Percentiles rank a stretch among this genome's conserved stretches.
Evolutionary conservation across 208 protist genomes (phyloP).

Genomic region (Endotrypanum monterogeii): DNA sequence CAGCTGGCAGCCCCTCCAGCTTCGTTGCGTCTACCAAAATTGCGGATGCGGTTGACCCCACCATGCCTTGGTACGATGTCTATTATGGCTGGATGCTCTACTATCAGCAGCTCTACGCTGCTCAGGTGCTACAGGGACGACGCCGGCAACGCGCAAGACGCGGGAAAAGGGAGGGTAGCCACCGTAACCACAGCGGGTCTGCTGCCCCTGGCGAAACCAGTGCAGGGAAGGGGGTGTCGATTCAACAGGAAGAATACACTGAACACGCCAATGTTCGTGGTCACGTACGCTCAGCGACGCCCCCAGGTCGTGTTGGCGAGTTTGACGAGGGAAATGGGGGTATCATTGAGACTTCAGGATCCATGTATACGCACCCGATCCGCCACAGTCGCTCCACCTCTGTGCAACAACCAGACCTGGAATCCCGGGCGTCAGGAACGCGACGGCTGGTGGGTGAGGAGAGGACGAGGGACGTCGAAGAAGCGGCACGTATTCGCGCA

Average conservation of each 20-base stretch:
- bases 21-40: background rate
- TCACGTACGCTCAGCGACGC: background rate
- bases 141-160: constrained; percentile 18
- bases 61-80: constrained; percentile 49
- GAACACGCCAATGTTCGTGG: background rate
- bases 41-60: background rate
- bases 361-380: background rate
- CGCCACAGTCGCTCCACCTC: background rate
- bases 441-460: background rate
- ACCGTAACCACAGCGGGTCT: background rate
- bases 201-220: background rate
- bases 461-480: background rate
- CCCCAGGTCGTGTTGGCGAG: background rate
- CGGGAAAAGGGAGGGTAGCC: background rate
- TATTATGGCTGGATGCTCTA: constrained; percentile 75
- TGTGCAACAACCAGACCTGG: background rate
- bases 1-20: background rate
- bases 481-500: constrained; percentile 14
- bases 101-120: constrained; percentile 60
- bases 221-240: background rate
- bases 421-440: background rate
- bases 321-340: background rate
- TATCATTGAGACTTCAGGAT: background rate
- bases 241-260: background rate
- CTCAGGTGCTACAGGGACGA: constrained; percentile 21